phyloP scores from a whole-genome alignment of 2,329 filamentous ascomycete species.

The Talaromyces pinophilus region DNA sequence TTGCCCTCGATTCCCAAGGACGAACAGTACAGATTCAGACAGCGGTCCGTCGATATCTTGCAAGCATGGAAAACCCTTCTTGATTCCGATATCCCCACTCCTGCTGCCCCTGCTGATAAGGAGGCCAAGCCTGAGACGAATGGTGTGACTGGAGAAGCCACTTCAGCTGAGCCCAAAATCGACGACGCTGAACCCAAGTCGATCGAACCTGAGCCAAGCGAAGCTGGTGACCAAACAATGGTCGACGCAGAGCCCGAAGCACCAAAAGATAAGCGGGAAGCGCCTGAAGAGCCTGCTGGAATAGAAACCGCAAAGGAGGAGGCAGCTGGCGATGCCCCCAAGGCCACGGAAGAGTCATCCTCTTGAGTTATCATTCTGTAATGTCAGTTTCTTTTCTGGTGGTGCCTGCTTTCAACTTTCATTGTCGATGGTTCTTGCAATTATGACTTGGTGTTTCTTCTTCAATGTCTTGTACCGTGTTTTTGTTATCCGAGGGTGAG shows the following conservation, averaged over 20 bases:
- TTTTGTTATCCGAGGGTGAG: background rate
- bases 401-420: background rate
- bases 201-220: background rate
- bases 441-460: slow-evolving; percentile 10
- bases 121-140: slow-evolving; percentile 5
- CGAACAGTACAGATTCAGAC: slow-evolving; percentile 85
- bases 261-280: slow-evolving; percentile 32
- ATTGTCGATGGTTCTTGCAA: slow-evolving; percentile 1
- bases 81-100: slow-evolving; percentile 56
- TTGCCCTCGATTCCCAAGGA: slow-evolving; percentile 82
- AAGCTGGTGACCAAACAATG: slow-evolving; percentile 16
- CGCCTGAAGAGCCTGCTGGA: slow-evolving; percentile 28
- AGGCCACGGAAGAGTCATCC: slow-evolving; percentile 17
- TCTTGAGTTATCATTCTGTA: slow-evolving; percentile 7
- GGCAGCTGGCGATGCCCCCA: background rate
- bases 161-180: background rate
- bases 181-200: background rate
- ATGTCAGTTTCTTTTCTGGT: slow-evolving; percentile 5
- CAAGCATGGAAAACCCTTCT: slow-evolving; percentile 86
- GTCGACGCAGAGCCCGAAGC: slow-evolving; percentile 26
- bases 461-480: background rate
- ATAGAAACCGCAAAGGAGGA: slow-evolving; percentile 26
- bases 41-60: slow-evolving; percentile 75
- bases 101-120: slow-evolving; percentile 47
- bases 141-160: slow-evolving; percentile 2